A percentile compares a stretch with the other conserved stretches of the same genome.
Conservation (phyloP, 495 filamentous ascomycete species). For the Melanomma pulvis-pyrius region DNA sequence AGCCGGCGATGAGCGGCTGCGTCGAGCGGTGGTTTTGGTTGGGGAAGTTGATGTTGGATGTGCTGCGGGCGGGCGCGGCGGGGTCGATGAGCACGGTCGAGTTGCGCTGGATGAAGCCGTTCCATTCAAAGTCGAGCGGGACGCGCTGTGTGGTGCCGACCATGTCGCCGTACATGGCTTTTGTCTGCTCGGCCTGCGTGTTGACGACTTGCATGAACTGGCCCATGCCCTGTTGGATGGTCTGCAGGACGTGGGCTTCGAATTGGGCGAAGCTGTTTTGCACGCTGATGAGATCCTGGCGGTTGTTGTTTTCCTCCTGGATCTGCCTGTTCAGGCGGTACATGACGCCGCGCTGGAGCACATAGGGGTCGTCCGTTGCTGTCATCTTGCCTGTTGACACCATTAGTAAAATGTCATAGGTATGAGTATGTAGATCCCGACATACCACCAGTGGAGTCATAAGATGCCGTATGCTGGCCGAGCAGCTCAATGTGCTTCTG, state of each 20-base stretch:
- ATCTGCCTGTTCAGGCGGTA: constrained; percentile 89
- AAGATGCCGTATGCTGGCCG: constrained; percentile 75
- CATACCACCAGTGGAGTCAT: constrained; percentile 67
- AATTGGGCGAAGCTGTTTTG: constrained; percentile 88
- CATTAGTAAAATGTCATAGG: neutral
- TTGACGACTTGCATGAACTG: constrained; percentile 76
- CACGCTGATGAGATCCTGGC: constrained; percentile 82
- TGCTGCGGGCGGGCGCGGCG: constrained; percentile 66
- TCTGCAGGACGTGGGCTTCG: constrained; percentile 80
- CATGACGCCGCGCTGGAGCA: constrained; percentile 77
- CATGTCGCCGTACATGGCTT: constrained; percentile 78
- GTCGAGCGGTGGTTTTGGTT: constrained; percentile 85
- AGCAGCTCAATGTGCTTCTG: constrained; percentile 97
- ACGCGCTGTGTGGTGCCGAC: constrained; percentile 75
- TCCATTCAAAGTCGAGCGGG: constrained; percentile 91
- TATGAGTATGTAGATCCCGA: neutral
- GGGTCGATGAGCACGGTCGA: constrained; percentile 77
- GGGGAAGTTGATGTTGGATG: constrained; percentile 75
- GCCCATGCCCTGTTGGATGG: constrained; percentile 78
- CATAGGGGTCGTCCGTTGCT: constrained; percentile 79
- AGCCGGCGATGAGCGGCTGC: constrained; percentile 80
- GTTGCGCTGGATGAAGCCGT: constrained; percentile 73
- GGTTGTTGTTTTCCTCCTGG: constrained; percentile 90
- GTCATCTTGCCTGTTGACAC: constrained; percentile 51
- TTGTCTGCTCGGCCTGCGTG: constrained; percentile 78